Evolutionary conservation across 805 yeast species (phyloP).

Genomic region (Wickerhamomyces queroliae): DNA sequence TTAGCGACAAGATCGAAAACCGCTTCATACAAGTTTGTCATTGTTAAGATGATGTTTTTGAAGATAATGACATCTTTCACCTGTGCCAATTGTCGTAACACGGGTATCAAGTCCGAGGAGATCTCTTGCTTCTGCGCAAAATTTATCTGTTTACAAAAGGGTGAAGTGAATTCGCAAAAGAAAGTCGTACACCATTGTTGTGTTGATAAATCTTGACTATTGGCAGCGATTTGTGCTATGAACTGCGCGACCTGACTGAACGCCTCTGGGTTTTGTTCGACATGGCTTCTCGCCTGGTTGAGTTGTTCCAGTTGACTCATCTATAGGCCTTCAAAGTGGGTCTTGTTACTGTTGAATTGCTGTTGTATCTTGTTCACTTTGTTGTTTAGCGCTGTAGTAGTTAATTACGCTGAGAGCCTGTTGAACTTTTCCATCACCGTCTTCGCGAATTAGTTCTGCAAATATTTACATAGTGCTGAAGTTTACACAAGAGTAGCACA

Average conservation of each 20-base stretch:
- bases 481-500: too few relatives aligned
- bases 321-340: neutral
- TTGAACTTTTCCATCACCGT: too few relatives aligned
- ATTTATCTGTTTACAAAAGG: neutral
- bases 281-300: conserved; percentile 32
- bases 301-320: conserved; percentile 19
- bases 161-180: neutral
- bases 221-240: neutral
- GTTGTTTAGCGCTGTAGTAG: too few relatives aligned
- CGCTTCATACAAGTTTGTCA: conserved; percentile 40
- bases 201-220: neutral
- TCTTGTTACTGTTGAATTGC: too few relatives aligned
- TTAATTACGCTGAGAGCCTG: too few relatives aligned
- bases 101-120: conserved; percentile 6
- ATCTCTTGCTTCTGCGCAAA: conserved; percentile 13
- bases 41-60: conserved; percentile 33
- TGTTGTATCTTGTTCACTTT: neutral
- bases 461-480: too few relatives aligned
- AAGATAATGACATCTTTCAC: conserved; percentile 24
- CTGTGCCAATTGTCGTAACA: conserved; percentile 8
- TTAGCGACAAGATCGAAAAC: conserved; percentile 38
- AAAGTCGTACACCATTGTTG: conserved; percentile 4
- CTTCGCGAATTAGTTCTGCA: too few relatives aligned
- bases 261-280: conserved; percentile 25
- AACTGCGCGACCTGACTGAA: conserved; percentile 29